Evolutionary conservation across 176 grass and related monocot genomes (phyloP).

Genomic region (Ensete glaucum): DNA sequence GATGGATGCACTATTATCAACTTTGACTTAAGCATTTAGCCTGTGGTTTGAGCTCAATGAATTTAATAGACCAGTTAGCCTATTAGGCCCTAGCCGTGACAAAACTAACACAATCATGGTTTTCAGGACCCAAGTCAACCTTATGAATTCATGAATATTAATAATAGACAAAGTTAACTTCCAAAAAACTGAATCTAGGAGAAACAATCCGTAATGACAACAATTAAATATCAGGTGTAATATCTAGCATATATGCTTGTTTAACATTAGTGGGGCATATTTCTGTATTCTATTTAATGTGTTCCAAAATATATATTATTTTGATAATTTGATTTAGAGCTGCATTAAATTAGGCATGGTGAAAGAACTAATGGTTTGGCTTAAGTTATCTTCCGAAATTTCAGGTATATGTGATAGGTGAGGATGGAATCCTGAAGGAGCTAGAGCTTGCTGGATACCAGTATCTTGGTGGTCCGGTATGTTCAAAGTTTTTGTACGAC

Average conservation of each 20-base stretch:
- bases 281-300: not conserved
- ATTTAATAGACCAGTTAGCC: no score
- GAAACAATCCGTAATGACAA: not conserved
- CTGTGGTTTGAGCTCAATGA: no score
- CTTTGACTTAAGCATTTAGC: no score
- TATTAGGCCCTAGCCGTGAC: no score
- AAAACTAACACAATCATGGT: no score
- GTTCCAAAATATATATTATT: not conserved
- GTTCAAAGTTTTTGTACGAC: constrained; percentile 1
- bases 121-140: no score
- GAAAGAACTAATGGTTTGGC: not conserved
- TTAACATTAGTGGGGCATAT: not conserved
- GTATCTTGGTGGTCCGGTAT: constrained; percentile 77
- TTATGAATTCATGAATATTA: no score
- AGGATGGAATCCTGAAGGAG: constrained; percentile 90
- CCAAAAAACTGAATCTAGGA: no score
- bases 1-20: no score
- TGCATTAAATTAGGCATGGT: not conserved
- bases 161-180: no score
- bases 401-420: constrained; percentile 96
- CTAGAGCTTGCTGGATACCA: constrained; percentile 84
- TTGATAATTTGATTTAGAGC: not conserved
- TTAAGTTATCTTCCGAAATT: not conserved
- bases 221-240: not conserved
- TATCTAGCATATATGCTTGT: not conserved